Evolutionary conservation across 306 rosid species (phyloP).

Genomic region (Quercus ilex): DNA sequence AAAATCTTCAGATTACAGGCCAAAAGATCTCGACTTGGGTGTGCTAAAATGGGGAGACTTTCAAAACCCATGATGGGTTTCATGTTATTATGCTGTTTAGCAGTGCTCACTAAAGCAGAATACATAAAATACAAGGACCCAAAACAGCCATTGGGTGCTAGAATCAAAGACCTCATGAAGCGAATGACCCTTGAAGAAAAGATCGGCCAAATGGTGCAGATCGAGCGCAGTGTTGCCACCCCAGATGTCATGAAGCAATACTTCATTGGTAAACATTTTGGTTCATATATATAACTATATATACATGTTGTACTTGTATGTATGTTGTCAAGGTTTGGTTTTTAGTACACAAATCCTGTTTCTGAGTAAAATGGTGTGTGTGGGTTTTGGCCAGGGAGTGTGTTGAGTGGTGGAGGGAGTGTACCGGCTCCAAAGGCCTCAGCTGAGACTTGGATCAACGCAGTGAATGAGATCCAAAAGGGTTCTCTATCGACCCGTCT

Average conservation of each 20-base stretch:
- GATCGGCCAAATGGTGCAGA: conserved; percentile 91
- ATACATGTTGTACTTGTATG: not conserved
- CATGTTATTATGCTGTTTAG: conserved; percentile 49
- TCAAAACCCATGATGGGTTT: conserved; percentile 40
- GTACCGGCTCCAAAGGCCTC: conserved; percentile 83
- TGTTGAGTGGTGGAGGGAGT: conserved; percentile 98
- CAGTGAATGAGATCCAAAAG: conserved; percentile 81
- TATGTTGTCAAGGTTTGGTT: not conserved
- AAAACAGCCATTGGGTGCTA: conserved; percentile 45
- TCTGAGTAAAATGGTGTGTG: not conserved
- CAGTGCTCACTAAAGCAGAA: conserved; percentile 44
- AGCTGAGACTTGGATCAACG: conserved; percentile 62
- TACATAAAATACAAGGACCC: conserved; percentile 76
- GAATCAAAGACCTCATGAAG: conserved; percentile 64
- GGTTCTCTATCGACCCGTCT: conserved; percentile 78
- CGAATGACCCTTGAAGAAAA: conserved; percentile 78
- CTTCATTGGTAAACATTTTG: conserved; percentile 55
- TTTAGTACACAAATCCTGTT: not conserved
- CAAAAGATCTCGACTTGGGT: conserved; percentile 7
- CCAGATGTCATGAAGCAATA: conserved; percentile 60
- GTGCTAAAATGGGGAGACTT: conserved; percentile 43
- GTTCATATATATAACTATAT: too few relatives aligned
- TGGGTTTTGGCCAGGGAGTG: conserved; percentile 66
- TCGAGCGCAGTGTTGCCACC: conserved; percentile 71
- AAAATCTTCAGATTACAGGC: conserved; percentile 7